These are phyloP conservation scores for Salinomyces thailandicus DNA, from an alignment of 2,329 filamentous ascomycete genomes.

Conservation along the genomic window DNA sequence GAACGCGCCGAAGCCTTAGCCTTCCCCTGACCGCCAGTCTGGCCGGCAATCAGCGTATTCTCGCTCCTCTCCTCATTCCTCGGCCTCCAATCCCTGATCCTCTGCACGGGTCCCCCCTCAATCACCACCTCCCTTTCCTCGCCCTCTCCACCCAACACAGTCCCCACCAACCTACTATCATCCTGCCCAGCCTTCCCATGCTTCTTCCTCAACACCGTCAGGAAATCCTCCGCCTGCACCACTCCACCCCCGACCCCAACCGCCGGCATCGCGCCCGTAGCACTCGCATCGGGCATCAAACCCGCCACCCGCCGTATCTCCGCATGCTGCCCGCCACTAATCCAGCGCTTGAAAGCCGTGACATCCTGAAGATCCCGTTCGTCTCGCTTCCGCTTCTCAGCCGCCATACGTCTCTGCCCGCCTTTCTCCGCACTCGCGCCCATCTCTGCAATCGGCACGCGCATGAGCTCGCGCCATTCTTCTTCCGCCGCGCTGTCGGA, in stretches of 20 bases:
- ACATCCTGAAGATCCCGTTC: conserved; percentile 72
- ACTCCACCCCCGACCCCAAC: conserved; percentile 28
- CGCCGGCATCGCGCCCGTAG: conserved; percentile 39
- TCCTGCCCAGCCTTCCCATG: conserved; percentile 66
- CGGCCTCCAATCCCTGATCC: conserved; percentile 54
- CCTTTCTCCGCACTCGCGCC: conserved; percentile 29
- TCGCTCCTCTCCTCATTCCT: conserved; percentile 5
- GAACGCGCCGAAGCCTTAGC: neutral
- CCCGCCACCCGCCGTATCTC: conserved; percentile 75
- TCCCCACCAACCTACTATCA: conserved; percentile 76
- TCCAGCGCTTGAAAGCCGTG: conserved; percentile 70
- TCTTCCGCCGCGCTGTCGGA: conserved; percentile 59
- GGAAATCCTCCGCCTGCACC: conserved; percentile 37
- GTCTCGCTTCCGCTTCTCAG: conserved; percentile 36
- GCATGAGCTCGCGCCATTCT: conserved; percentile 45
- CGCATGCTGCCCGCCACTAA: conserved; percentile 58
- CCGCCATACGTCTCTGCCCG: conserved; percentile 18
- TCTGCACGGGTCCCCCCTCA: conserved; percentile 63
- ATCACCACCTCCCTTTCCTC: conserved; percentile 65
- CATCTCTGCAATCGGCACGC: conserved; percentile 34
- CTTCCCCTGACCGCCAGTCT: too few relatives aligned
- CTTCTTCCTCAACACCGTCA: conserved; percentile 68
- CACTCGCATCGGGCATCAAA: conserved; percentile 40
- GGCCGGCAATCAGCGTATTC: too few relatives aligned
- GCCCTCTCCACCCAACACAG: conserved; percentile 58